These are phyloP conservation scores for Fusarium dimerum DNA, from an alignment of 2,329 filamentous ascomycete species.

Conservation along the genomic window DNA sequence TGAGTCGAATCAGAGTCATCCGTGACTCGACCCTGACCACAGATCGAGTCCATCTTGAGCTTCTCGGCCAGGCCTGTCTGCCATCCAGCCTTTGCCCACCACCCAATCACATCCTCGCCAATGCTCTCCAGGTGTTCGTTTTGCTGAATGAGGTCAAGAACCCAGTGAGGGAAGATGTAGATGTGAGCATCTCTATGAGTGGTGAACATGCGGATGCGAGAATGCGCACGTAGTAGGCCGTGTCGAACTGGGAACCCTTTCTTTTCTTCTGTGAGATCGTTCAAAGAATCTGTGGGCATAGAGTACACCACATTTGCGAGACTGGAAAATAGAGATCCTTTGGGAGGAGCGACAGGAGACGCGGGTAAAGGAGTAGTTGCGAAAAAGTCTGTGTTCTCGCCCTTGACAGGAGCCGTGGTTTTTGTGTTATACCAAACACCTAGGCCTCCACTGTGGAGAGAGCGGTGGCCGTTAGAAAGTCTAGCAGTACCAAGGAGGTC, in stretches of 20 bases:
- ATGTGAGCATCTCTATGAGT: conserved; percentile 90
- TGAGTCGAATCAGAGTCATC: conserved; percentile 39
- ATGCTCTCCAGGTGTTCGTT: conserved; percentile 86
- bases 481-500: conserved; percentile 55
- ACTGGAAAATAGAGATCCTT: conserved; percentile 65
- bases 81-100: conserved; percentile 96
- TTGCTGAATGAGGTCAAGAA: conserved; percentile 76
- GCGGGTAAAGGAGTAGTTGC: conserved; percentile 69
- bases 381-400: conserved; percentile 91
- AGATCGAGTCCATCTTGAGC: conserved; percentile 68
- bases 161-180: conserved; percentile 91
- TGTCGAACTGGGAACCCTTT: conserved; percentile 75
- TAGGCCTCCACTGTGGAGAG: conserved; percentile 70
- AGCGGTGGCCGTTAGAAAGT: conserved; percentile 40
- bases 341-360: conserved; percentile 45
- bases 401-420: conserved; percentile 73
- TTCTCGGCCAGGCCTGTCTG: conserved; percentile 79
- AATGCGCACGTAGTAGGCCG: conserved; percentile 72
- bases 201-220: conserved; percentile 76
- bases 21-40: conserved; percentile 41
- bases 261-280: conserved; percentile 76
- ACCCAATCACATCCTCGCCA: conserved; percentile 87
- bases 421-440: conserved; percentile 92
- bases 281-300: conserved; percentile 85
- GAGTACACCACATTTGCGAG: conserved; percentile 82